Evolutionary conservation across 176 grass and related monocot genomes (phyloP), one percentile per base, ranked within the genome.

Genomic region (Canna indica): DNA sequence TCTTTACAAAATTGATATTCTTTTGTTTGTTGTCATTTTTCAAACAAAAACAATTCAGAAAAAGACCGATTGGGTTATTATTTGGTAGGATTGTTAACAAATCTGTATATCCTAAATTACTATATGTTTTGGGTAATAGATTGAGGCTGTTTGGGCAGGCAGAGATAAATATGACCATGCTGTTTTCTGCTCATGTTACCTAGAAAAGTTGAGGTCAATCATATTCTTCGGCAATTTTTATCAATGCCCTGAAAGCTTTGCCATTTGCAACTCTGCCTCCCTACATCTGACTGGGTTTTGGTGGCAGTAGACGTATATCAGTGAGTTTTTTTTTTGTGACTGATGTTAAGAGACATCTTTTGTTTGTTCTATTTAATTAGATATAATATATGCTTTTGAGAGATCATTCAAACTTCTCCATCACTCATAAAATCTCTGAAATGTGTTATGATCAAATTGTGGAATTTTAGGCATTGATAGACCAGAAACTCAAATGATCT

Each of bases 31-130:
- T 66, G 35, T 36, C 32, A 36, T 38, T 66, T 64, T 4, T 64
- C 17, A 36, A 36, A 64, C 30, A 18, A 64, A 13, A 16, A 6
- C 7, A 29, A n/a, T n/a, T n/a, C n/a, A n/a, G n/a, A 9, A n/a
- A 36, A 36, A 36, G 16, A 36, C 61, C 20, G 61, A 64, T 36
- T 66, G 63, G 62, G 9, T 34, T n/a, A 36, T 38, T 66, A 7
- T 66, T 36, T 16, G 22, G 33, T 66, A 66, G 63, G 34, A 66
- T 10, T 66, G 63, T 66, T 24, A 66, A 32, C 63, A 66, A 39
- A 39, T 20, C 39, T 24, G 33, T 32, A 38, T 14, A 20, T 66
- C 8, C 35, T 2, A 18, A 4, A 25, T 66, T 17, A 39, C 17
- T 66, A 25, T n/a, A 11, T 39, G 35, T 18, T 66, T 66, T 66